A percentile compares a stretch with the other conserved stretches of the same genome.
phyloP scores from a whole-genome alignment of 2,329 filamentous ascomycete genomes.

The Scytalidium lignicola region DNA sequence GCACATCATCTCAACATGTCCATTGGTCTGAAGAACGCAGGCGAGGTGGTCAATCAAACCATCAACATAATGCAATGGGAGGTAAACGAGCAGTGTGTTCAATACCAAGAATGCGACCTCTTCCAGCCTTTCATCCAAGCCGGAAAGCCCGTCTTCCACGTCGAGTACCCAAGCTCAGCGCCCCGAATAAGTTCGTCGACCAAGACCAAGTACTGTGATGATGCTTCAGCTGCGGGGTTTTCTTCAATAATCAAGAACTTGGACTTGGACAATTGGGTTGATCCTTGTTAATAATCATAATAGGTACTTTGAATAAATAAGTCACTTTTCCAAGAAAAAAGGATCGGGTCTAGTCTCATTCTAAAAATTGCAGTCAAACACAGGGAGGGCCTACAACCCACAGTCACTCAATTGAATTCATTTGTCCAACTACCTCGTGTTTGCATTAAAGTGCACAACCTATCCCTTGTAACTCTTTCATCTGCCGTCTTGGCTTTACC shows the following conservation, averaged over 20 bases:
- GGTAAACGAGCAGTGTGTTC: conserved; percentile 65
- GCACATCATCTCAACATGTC: conserved; percentile 51
- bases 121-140: conserved; percentile 54
- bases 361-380: too few species aligned
- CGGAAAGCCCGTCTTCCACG: conserved; percentile 66
- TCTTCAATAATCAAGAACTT: conserved; percentile 2
- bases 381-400: too few species aligned
- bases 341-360: too few species aligned
- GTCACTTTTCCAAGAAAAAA: too few species aligned
- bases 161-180: conserved; percentile 55
- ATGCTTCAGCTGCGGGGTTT: neutral
- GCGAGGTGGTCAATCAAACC: conserved; percentile 47
- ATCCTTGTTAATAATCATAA: neutral
- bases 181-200: conserved; percentile 2
- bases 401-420: too few species aligned
- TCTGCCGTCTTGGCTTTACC: too few species aligned
- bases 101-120: conserved; percentile 53
- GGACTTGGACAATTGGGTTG: neutral
- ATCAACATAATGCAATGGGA: conserved; percentile 53
- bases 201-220: conserved; percentile 1
- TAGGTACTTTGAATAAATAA: too few species aligned
- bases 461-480: too few species aligned
- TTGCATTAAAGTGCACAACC: too few species aligned
- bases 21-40: conserved; percentile 65
- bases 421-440: too few species aligned